Base-by-base conservation (phyloP, 306 rosid genomes). In the Lathyrus oleraceus region DNA sequence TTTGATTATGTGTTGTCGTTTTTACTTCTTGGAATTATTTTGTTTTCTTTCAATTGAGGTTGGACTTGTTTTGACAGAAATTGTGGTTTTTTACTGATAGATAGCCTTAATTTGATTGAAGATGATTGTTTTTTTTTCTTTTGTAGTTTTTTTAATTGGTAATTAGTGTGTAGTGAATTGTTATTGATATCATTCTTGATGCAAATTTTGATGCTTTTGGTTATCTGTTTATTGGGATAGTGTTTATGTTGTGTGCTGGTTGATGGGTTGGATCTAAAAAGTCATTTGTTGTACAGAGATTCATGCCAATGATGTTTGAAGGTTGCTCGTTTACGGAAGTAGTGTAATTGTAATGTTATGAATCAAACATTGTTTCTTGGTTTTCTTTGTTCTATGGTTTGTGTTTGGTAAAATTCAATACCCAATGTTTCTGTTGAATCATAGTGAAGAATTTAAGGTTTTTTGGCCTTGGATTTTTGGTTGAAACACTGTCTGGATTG, bases 251-350 rank as follows among this genome's bases (percentile, higher is more conserved):
- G 65, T 59, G 80, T 58, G 73, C 63, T 83, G 74, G 81, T 74
- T 77, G 79, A 77, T 71, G 87, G 54, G 79, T 84, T 83, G 87
- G 96, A 89, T 92, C 92, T 85, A 80, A 79, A 65, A 42, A 65
- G 79, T 81, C 58, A 23, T 61, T 67, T 83, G 58, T 77, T 83
- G 71, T 83, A 69, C 88, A 81, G 84, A 83, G 84, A 77, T 82
- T 85, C 78, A 77, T 78, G 81, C 79, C 63, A 78, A 71, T 74
- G 76, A 72, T 39, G 53, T 76, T 74, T 38, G 82, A 75, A 59
- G 83, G 57, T 80, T 67, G 78, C 81, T 75, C 72, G 65, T 77
- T 80, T 78, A 15, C 28, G 57, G 74, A 76, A 67, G 56, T 77
- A 67, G 80, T 72, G 57, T 62, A 72, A 60, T 71, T 84, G 69